Evolutionary conservation across 2,329 filamentous ascomycete genomes (phyloP).

Genomic region (Hymenotorrendiella dingleyae): DNA sequence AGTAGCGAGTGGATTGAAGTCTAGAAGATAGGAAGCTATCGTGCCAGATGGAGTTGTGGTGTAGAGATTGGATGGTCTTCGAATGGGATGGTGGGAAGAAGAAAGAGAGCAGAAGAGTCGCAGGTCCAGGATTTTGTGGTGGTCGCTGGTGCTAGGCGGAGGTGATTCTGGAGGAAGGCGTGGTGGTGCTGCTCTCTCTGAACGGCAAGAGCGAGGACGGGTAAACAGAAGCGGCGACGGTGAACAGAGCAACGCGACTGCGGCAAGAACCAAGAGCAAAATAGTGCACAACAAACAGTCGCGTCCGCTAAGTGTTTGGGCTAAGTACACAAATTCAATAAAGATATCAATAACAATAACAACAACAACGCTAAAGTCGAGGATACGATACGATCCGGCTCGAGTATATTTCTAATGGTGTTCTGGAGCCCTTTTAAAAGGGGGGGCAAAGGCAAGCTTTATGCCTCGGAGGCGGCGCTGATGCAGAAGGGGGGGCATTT

Average conservation of each 20-base stretch:
- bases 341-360: too few species aligned
- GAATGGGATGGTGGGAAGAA: conserved; percentile 8
- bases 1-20: conserved; percentile 28
- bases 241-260: not conserved
- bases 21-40: conserved; percentile 34
- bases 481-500: too few species aligned
- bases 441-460: too few species aligned
- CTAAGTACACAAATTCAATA: too few species aligned
- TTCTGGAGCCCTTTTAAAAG: too few species aligned
- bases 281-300: too few species aligned
- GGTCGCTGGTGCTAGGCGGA: not conserved
- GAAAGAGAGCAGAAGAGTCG: conserved; percentile 2
- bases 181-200: not conserved
- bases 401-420: too few species aligned
- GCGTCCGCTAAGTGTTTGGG: too few species aligned
- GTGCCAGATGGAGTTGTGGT: conserved; percentile 29
- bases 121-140: not conserved
- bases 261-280: not conserved
- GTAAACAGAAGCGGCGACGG: not conserved
- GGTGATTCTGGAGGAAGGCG: not conserved
- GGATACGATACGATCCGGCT: too few species aligned
- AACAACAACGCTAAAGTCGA: too few species aligned
- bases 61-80: conserved; percentile 24
- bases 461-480: too few species aligned
- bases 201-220: not conserved